Evolutionary conservation across 805 yeast genomes (phyloP), one percentile per base, ranked within the genome.

Genomic region (Wickerhamomyces mucosus): DNA sequence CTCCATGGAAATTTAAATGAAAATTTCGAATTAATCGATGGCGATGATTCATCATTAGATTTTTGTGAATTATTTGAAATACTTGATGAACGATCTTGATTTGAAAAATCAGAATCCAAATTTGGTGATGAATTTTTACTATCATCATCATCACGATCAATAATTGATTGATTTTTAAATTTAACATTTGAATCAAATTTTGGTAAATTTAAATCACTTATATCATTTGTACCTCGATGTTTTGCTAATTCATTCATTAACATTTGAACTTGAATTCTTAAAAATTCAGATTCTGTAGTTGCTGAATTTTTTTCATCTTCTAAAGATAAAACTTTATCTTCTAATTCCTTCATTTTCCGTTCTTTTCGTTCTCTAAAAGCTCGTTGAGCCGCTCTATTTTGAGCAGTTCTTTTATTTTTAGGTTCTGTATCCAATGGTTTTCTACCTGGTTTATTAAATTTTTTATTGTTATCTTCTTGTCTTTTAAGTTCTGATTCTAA

Each of bases 381-480:
- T 34, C 97, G 67, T 58, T 92, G 98, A n/a, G 97, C 97, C 4
- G 96, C 96, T 47, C 97, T 70, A 56, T 92, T 89, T 59, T 92
- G 97, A 3, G 96, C 96, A 12, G 95, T 85, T 45, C 98, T 67
- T 64, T 84, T 89, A 48, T 75, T 76, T 51, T 80, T 85, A 7
- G 94, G 88, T 44, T 85, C 94, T 7, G 78, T 73, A 12, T 63
- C 69, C 32, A 80, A 61, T 0, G 84, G 88, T 61, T 83, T 86
- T 37, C 95, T 68, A 3, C 95, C 96, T 0, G 92, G 85, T 49
- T 76, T 78, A 23, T 51, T 48, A 6, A 45, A 46, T 40, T 46
- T 54, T 41, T 51, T 52, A 3, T 19, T 21, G 21, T 20, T 42
- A 9, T 41, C 21, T 40, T 48, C 47, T 7, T 45, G 42, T 36